Evolutionary conservation across 306 rosid genomes (phyloP).

Genomic region (Dicorynia guianensis): DNA sequence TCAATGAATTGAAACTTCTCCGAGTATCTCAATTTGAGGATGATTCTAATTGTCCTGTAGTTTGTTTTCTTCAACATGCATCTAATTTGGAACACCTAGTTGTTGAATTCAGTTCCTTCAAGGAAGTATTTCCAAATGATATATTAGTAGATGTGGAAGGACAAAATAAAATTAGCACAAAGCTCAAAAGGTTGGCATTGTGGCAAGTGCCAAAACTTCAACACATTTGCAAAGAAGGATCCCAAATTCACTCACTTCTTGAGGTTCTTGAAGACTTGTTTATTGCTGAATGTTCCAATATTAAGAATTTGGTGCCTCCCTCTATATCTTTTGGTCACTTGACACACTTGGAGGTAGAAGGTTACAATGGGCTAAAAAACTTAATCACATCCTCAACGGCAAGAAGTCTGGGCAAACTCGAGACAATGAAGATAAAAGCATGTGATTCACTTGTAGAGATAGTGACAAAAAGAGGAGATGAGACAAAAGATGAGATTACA

Average conservation of each 20-base stretch:
- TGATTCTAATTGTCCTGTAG: too few species aligned
- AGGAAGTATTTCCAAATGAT: not conserved
- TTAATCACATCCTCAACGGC: too few species aligned
- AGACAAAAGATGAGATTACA: too few species aligned
- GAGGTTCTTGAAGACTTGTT: not conserved
- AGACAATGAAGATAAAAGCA: too few species aligned
- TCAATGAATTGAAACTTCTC: too few species aligned
- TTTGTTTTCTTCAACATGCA: too few species aligned
- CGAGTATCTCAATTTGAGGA: too few species aligned
- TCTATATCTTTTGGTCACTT: not conserved
- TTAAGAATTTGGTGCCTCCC: not conserved
- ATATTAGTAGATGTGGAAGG: too few species aligned
- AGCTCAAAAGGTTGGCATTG: not conserved
- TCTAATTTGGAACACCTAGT: too few species aligned
- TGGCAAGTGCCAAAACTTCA: not conserved
- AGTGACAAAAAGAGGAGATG: not conserved
- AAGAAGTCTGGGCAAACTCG: too few species aligned
- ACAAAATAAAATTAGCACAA: not conserved
- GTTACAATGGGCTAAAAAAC: too few species aligned
- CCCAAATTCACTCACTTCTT: not conserved
- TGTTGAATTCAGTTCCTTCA: too few species aligned
- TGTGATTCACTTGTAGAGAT: not conserved
- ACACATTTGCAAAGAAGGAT: slow-evolving; percentile 13
- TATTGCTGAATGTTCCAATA: not conserved
- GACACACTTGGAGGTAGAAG: not conserved